phyloP scores from a whole-genome alignment of 495 filamentous ascomycete genomes.

The Penicillium arizonense region DNA sequence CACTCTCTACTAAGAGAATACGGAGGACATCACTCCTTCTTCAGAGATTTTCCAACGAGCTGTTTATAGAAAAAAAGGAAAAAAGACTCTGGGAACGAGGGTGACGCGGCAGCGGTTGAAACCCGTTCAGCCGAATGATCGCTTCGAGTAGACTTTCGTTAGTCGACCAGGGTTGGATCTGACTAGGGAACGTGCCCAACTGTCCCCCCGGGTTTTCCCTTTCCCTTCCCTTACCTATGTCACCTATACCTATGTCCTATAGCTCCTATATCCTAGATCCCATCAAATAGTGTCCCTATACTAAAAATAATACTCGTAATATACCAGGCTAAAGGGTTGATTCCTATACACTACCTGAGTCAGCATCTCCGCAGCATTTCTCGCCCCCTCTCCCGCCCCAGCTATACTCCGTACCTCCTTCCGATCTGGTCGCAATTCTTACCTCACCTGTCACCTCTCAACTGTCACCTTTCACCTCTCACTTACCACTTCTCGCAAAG shows the following conservation, averaged over 20 bases:
- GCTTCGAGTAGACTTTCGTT: too few relatives aligned
- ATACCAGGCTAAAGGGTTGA: too few relatives aligned
- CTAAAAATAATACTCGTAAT: too few relatives aligned
- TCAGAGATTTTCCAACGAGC: not conserved
- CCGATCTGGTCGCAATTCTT: conserved; percentile 12
- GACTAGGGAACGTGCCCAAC: conserved; percentile 1
- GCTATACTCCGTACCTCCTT: conserved; percentile 8
- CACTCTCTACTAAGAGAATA: conserved; percentile 21
- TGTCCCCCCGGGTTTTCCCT: not conserved
- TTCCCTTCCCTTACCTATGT: not conserved
- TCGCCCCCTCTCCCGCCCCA: not conserved
- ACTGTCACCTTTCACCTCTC: not conserved
- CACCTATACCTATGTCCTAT: too few relatives aligned
- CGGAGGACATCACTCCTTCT: conserved; percentile 5
- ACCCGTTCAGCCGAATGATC: too few relatives aligned
- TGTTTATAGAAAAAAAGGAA: not conserved
- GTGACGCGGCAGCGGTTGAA: not conserved
- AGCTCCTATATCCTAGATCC: not conserved
- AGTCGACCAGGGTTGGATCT: not conserved
- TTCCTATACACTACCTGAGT: too few relatives aligned
- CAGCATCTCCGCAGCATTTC: not conserved
- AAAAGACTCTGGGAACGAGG: not conserved
- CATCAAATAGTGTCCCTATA: too few relatives aligned
- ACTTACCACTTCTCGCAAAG: not conserved
- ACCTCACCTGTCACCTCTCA: conserved; percentile 8